Conservation (phyloP, 305 asterid genomes). For the Ilex paraguariensis region DNA sequence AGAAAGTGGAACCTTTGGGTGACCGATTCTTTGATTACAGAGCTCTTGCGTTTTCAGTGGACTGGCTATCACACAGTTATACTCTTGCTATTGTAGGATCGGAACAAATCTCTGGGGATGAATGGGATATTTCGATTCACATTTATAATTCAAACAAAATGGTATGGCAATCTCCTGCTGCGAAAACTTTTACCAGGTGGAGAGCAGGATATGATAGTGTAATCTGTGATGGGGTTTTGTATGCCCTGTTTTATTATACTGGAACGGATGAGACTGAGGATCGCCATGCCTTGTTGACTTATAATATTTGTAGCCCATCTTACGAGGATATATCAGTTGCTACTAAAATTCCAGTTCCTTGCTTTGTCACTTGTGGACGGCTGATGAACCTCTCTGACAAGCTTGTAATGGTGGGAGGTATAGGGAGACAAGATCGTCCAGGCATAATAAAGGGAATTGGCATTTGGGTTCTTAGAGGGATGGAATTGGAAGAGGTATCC, state of each 20-base stretch:
- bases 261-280: background rate
- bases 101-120: background rate
- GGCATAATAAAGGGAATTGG: constrained; percentile 12
- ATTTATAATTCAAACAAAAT: constrained; percentile 1
- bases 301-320: constrained; percentile 1
- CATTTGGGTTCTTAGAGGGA: constrained; percentile 11
- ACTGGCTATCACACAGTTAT: background rate
- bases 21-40: constrained; percentile 1
- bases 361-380: constrained; percentile 10
- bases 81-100: constrained; percentile 4
- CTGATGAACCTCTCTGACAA: constrained; percentile 9
- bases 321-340: background rate
- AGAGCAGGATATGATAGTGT: constrained; percentile 11
- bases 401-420: constrained; percentile 14
- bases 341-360: background rate
- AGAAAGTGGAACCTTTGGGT: constrained; percentile 3
- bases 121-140: constrained; percentile 6
- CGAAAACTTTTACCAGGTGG: constrained; percentile 6
- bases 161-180: background rate
- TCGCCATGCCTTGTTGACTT: constrained; percentile 6
- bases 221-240: constrained; percentile 7
- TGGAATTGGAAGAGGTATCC: constrained; percentile 1
- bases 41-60: constrained; percentile 4
- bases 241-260: constrained; percentile 4
- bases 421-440: constrained; percentile 4